These are phyloP conservation scores for Benincasa hispida DNA, from an alignment of 306 rosid species.

Conservation along the genomic window DNA sequence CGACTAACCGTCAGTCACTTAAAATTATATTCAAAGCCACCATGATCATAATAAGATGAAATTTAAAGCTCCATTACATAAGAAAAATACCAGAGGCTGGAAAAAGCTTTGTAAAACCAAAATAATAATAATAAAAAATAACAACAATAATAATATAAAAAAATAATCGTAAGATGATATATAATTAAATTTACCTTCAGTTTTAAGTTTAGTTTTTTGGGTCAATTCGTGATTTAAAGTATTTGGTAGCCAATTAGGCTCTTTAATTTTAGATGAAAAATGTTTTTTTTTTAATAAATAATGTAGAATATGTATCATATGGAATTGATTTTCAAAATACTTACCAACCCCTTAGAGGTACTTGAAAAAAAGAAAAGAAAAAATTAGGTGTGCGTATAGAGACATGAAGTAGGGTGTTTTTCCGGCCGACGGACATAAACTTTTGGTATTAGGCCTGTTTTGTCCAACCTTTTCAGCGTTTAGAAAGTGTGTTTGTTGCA, in stretches of 20 bases:
- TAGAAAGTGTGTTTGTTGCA: background rate
- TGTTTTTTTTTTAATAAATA: too few relatives aligned
- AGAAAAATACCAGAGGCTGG: background rate
- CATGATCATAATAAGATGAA: background rate
- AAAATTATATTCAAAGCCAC: background rate
- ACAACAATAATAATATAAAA: too few relatives aligned
- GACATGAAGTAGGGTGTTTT: background rate
- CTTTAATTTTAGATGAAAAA: background rate
- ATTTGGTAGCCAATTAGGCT: background rate
- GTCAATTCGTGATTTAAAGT: too few relatives aligned
- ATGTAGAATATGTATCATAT: background rate
- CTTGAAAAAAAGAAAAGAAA: too few relatives aligned
- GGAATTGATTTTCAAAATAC: background rate
- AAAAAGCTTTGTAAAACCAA: background rate
- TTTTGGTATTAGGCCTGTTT: background rate
- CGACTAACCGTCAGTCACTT: background rate
- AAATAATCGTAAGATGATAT: too few relatives aligned
- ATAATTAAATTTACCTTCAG: too few relatives aligned
- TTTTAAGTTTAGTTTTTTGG: too few relatives aligned
- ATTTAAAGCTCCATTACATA: background rate
- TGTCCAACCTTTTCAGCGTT: background rate
- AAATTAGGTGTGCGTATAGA: background rate
- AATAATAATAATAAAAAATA: too few relatives aligned
- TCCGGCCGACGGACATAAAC: constrained; percentile 7
- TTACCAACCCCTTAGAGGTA: background rate